Percentiles rank a stretch among this genome's conserved stretches.
These are phyloP conservation scores for Suhomyces bribrorum DNA, from an alignment of 1,139 yeast genomes.

Conservation along the genomic window DNA sequence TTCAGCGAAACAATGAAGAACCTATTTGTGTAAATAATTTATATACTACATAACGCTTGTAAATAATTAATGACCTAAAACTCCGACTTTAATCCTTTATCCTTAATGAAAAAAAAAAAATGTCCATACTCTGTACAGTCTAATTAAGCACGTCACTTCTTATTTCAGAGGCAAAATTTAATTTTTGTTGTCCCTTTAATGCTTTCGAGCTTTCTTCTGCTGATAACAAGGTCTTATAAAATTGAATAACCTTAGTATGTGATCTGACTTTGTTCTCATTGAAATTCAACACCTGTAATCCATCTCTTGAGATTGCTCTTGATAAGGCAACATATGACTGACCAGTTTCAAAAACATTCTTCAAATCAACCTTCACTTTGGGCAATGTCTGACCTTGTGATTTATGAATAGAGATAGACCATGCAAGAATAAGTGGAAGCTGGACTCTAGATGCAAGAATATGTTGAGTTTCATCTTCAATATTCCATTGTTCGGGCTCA, in stretches of 20 bases:
- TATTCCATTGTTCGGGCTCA: conserved; percentile 46
- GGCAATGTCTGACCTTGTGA: conserved; percentile 95
- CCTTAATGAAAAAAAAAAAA: not conserved
- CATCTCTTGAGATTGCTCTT: conserved; percentile 77
- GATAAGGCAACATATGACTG: conserved; percentile 58
- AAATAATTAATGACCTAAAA: conserved; percentile 3
- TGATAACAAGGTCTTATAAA: conserved; percentile 47
- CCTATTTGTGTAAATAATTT: conserved; percentile 4
- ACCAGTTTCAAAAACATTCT: conserved; percentile 69
- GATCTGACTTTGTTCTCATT: conserved; percentile 56
- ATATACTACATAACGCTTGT: conserved; percentile 3
- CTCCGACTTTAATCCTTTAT: conserved; percentile 1
- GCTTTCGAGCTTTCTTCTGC: conserved; percentile 19
- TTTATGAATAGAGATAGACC: conserved; percentile 95
- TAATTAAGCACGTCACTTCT: not conserved
- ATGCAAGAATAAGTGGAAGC: conserved; percentile 83
- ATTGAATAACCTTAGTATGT: conserved; percentile 61
- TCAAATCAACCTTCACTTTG: conserved; percentile 77
- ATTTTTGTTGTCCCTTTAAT: conserved; percentile 16
- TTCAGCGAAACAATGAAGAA: conserved; percentile 3
- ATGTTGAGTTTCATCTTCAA: conserved; percentile 39
- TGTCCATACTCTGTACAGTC: not conserved
- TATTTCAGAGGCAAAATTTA: conserved; percentile 9
- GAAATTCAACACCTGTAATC: conserved; percentile 77
- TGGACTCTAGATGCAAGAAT: conserved; percentile 47